These are phyloP conservation scores for Fonsecaea pedrosoi DNA, from an alignment of 2,329 filamentous ascomycete species.

Conservation along the genomic window DNA sequence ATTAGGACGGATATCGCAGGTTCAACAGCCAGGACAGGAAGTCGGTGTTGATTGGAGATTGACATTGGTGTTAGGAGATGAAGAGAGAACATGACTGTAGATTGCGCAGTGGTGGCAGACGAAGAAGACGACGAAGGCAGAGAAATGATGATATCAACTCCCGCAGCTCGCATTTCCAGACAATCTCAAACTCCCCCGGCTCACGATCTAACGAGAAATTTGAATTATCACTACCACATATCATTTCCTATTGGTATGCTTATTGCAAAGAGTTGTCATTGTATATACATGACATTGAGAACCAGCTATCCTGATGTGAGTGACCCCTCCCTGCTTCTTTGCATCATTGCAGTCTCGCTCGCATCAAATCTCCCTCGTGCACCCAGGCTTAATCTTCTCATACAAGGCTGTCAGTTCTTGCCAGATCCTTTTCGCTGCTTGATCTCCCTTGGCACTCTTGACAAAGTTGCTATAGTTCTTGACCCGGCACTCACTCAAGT, in stretches of 20 bases:
- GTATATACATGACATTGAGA: background rate
- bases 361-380: constrained; percentile 25
- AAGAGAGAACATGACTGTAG: too few relatives aligned
- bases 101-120: too few relatives aligned
- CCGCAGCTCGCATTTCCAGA: background rate
- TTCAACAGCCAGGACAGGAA: background rate
- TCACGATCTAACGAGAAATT: too few relatives aligned
- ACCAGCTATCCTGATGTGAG: background rate
- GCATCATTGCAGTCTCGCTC: background rate
- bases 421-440: constrained; percentile 28
- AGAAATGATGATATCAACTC: background rate
- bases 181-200: too few relatives aligned
- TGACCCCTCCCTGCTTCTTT: background rate
- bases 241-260: background rate
- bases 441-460: constrained; percentile 30
- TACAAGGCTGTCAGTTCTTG: constrained; percentile 27
- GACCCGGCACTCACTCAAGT: constrained; percentile 50
- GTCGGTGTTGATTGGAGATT: background rate
- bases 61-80: too few relatives aligned
- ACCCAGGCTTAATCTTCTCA: constrained; percentile 29
- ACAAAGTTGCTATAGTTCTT: constrained; percentile 31
- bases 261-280: background rate
- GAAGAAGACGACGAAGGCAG: background rate
- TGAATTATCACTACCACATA: background rate
- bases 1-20: background rate